These are phyloP conservation scores for Vitis hybrid DNA, from an alignment of 177 flowering plant genomes.

Conservation along the genomic window DNA sequence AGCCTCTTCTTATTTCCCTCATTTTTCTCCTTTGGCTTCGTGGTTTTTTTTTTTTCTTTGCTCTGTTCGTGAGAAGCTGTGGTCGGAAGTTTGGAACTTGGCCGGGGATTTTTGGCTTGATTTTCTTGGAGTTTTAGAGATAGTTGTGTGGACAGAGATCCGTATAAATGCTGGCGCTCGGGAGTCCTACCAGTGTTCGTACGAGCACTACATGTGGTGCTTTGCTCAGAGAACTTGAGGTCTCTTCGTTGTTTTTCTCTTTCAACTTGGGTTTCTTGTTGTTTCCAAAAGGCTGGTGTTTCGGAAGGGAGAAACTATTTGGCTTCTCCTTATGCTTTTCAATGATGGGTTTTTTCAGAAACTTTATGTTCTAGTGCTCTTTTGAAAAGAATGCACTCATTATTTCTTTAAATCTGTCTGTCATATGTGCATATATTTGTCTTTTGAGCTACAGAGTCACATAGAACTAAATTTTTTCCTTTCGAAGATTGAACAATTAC, in stretches of 20 bases:
- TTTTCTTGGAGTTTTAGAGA: constrained; percentile 3
- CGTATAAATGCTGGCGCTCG: constrained; percentile 50
- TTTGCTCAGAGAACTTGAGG: constrained; percentile 79
- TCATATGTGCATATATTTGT: background rate
- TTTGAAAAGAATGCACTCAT: constrained; percentile 7
- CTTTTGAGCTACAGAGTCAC: no score
- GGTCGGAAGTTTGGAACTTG: background rate
- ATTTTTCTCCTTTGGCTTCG: constrained; percentile 3
- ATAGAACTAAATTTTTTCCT: no score
- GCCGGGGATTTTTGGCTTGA: background rate
- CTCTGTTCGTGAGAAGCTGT: constrained; percentile 5
- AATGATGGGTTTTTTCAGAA: constrained; percentile 11
- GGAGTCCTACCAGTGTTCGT: constrained; percentile 51
- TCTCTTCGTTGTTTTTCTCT: constrained; percentile 15
- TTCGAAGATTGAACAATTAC: no score
- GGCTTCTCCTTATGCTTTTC: constrained; percentile 7
- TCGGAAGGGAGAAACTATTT: constrained; percentile 1
- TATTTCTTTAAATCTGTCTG: background rate
- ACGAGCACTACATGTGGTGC: constrained; percentile 50
- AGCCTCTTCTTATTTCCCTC: background rate
- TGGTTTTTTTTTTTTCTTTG: background rate
- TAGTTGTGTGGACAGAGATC: constrained; percentile 1
- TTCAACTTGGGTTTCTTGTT: constrained; percentile 1
- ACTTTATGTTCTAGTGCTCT: constrained; percentile 4
- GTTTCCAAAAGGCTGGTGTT: constrained; percentile 6